These are phyloP conservation scores for Trypanosoma avium DNA, from an alignment of 208 protist genomes.

Conservation along the genomic window DNA sequence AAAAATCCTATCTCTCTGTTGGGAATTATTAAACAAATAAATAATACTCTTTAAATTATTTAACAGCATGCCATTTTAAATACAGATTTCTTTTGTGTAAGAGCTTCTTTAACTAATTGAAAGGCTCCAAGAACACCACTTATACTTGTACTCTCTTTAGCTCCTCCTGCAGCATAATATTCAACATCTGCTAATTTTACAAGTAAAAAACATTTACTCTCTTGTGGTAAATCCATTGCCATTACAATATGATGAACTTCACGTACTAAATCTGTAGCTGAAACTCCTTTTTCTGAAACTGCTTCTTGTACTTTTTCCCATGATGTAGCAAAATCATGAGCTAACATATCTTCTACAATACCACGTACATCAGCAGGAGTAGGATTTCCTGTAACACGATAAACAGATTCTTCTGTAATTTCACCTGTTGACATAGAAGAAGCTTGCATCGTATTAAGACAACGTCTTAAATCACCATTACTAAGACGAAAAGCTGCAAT, in stretches of 20 bases:
- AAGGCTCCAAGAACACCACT: constrained; percentile 75
- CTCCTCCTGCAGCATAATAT: constrained; percentile 77
- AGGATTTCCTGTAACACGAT: constrained; percentile 84
- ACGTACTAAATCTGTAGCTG: constrained; percentile 65
- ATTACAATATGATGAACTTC: constrained; percentile 82
- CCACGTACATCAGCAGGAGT: constrained; percentile 69
- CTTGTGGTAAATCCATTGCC: constrained; percentile 81
- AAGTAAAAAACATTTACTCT: constrained; percentile 83
- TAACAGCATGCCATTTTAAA: constrained; percentile 30
- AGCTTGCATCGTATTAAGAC: constrained; percentile 97
- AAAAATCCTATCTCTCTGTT: no score
- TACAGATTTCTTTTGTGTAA: constrained; percentile 75
- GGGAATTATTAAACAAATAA: no score
- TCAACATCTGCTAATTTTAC: constrained; percentile 77
- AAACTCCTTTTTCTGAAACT: constrained; percentile 63
- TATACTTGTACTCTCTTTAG: constrained; percentile 56
- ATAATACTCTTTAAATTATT: no score
- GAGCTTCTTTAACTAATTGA: constrained; percentile 81
- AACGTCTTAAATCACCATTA: constrained; percentile 97
- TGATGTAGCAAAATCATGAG: constrained; percentile 55
- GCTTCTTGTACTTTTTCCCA: constrained; percentile 54
- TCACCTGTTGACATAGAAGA: constrained; percentile 67
- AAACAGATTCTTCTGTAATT: constrained; percentile 80
- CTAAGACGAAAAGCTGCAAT: constrained; percentile 92
- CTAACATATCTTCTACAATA: constrained; percentile 76